A percentile compares a stretch with the other conserved stretches of the same genome.
Evolutionary conservation across 352 stramenopile species (phyloP).

Genomic region (Plasmopara viticola): DNA sequence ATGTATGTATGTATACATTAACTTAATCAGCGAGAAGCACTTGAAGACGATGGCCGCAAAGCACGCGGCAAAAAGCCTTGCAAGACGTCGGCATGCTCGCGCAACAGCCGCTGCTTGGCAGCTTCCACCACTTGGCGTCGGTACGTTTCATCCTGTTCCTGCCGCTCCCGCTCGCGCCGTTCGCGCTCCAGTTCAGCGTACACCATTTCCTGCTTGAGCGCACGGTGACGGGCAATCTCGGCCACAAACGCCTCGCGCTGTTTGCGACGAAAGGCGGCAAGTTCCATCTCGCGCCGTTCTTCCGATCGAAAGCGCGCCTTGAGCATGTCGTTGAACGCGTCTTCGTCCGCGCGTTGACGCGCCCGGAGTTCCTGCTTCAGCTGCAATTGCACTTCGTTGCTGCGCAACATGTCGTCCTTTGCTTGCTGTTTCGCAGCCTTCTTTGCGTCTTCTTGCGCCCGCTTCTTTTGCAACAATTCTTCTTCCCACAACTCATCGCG

Average conservation of each 20-base stretch:
- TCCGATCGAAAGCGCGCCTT: constrained; percentile 56
- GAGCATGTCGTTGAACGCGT: constrained; percentile 67
- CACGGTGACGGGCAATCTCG: constrained; percentile 45
- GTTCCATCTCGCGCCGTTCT: constrained; percentile 56
- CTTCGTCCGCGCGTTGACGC: constrained; percentile 53
- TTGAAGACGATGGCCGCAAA: constrained; percentile 25
- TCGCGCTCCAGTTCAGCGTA: constrained; percentile 72
- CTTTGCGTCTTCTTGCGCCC: constrained; percentile 67
- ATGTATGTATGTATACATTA: too few species aligned
- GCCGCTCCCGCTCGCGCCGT: constrained; percentile 48
- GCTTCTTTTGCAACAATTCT: constrained; percentile 75
- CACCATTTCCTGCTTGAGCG: constrained; percentile 71
- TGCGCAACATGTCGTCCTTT: constrained; percentile 83
- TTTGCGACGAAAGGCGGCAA: constrained; percentile 46
- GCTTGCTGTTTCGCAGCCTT: constrained; percentile 51
- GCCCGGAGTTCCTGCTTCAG: constrained; percentile 53
- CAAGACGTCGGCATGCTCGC: constrained; percentile 80
- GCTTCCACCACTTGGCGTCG: constrained; percentile 77
- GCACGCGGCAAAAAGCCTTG: constrained; percentile 63
- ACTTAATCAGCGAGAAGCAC: too few species aligned
- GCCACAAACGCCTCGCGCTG: constrained; percentile 67
- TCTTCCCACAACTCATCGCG: constrained; percentile 91
- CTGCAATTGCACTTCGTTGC: constrained; percentile 65
- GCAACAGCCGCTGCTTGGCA: constrained; percentile 75
- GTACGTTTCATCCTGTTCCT: constrained; percentile 77